Percentiles rank a stretch among this genome's conserved stretches.
phyloP scores from a whole-genome alignment of 2,329 filamentous ascomycete species.

The Botryosphaeria dothidea region DNA sequence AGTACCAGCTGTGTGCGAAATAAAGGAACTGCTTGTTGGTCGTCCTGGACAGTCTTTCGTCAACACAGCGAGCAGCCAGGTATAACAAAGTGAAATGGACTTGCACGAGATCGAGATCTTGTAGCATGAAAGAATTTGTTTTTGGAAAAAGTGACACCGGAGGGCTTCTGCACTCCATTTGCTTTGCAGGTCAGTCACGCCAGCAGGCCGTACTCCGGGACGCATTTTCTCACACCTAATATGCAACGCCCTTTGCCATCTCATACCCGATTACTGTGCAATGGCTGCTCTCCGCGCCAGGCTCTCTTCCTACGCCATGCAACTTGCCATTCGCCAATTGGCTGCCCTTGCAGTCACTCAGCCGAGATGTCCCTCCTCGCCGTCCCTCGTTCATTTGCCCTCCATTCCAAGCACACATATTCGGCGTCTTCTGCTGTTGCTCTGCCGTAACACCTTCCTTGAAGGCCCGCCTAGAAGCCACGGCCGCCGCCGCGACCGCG shows the following conservation, averaged over 20 bases:
- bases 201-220: background rate
- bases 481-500: slow-evolving; percentile 46
- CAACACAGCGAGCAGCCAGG: background rate
- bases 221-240: background rate
- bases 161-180: background rate
- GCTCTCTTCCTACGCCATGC: background rate
- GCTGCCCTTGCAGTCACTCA: background rate
- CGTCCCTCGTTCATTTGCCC: background rate
- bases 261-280: background rate
- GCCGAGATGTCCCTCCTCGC: background rate
- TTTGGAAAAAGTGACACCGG: background rate
- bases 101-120: background rate
- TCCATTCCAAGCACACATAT: background rate
- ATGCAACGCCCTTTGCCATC: slow-evolving; percentile 1
- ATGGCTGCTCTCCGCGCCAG: background rate
- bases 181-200: background rate
- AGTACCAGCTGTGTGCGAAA: background rate
- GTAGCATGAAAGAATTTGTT: background rate
- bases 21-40: background rate
- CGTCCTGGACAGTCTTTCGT: background rate
- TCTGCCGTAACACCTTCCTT: no score
- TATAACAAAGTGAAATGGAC: background rate
- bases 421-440: background rate
- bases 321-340: background rate
- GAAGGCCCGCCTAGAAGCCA: slow-evolving; percentile 5